Conservation (phyloP, 1,284 basidiomycete genomes). For the Wallemia ichthyophaga region DNA sequence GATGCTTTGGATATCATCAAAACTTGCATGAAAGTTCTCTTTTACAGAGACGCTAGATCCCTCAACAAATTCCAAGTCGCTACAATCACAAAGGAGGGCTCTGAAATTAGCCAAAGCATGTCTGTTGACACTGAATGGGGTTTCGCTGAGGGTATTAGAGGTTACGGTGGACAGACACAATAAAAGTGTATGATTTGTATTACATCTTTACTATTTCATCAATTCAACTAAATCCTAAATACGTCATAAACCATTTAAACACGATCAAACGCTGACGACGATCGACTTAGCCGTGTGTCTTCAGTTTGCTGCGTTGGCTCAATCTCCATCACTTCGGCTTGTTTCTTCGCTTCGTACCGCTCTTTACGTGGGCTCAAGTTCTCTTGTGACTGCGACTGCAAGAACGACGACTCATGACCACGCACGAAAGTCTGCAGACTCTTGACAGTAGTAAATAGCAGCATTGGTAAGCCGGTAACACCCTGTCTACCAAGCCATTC, state of each 20-base stretch:
- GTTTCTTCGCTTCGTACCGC: no score
- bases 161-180: slow-evolving; percentile 45
- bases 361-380: no score
- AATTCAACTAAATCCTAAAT: background rate
- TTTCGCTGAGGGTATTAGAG: slow-evolving; percentile 72
- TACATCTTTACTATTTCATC: background rate
- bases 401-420: background rate
- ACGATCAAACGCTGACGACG: no score
- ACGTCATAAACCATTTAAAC: no score
- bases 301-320: no score
- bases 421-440: background rate
- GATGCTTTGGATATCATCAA: slow-evolving; percentile 52
- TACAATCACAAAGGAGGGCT: slow-evolving; percentile 46
- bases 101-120: slow-evolving; percentile 49
- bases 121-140: slow-evolving; percentile 52
- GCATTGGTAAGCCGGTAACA: background rate
- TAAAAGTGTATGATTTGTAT: slow-evolving; percentile 12
- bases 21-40: slow-evolving; percentile 75
- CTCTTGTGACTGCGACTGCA: background rate
- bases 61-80: slow-evolving; percentile 96
- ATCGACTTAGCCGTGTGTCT: no score
- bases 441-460: background rate
- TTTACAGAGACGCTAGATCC: slow-evolving; percentile 85
- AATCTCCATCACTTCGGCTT: no score
- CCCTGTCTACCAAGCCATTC: background rate